Evolutionary conservation across 1,284 basidiomycete species (phyloP).

Genomic region (Tranzscheliella williamsii): DNA sequence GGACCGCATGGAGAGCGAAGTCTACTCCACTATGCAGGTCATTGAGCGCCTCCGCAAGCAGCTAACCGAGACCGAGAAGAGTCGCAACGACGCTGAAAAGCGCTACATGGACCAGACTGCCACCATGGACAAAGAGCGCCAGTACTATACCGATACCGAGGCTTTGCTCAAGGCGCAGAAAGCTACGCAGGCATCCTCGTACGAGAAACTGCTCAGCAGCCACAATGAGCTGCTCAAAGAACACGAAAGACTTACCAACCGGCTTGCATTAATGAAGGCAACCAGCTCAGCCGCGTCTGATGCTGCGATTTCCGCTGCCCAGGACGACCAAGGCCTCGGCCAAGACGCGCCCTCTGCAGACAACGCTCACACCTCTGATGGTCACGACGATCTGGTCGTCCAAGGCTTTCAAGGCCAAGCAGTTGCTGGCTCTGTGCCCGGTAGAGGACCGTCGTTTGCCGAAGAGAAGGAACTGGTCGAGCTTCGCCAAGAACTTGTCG

Average conservation of each 20-base stretch:
- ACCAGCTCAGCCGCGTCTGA: neutral
- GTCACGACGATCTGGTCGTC: neutral
- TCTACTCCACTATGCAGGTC: conserved; percentile 38
- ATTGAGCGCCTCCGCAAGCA: conserved; percentile 46
- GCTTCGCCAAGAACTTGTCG: conserved; percentile 23
- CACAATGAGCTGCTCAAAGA: conserved; percentile 43
- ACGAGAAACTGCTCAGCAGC: conserved; percentile 38
- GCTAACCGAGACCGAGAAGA: conserved; percentile 38
- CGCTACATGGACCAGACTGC: conserved; percentile 42
- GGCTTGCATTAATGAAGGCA: conserved; percentile 28
- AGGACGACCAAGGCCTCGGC: neutral
- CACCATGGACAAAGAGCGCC: conserved; percentile 51
- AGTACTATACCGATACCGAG: conserved; percentile 50
- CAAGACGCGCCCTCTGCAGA: neutral
- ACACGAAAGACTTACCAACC: conserved; percentile 38
- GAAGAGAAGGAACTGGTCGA: conserved; percentile 18
- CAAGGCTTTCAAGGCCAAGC: conserved; percentile 1
- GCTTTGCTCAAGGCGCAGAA: conserved; percentile 45
- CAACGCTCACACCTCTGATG: neutral
- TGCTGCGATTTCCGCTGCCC: neutral
- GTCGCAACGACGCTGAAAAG: conserved; percentile 41
- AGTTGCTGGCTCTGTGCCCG: neutral
- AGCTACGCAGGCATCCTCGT: conserved; percentile 21
- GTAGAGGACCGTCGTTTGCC: conserved; percentile 10
- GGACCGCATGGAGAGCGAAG: conserved; percentile 46